Conservation (phyloP, 1,139 yeast genomes). For the Yamadazyma sp. region DNA sequence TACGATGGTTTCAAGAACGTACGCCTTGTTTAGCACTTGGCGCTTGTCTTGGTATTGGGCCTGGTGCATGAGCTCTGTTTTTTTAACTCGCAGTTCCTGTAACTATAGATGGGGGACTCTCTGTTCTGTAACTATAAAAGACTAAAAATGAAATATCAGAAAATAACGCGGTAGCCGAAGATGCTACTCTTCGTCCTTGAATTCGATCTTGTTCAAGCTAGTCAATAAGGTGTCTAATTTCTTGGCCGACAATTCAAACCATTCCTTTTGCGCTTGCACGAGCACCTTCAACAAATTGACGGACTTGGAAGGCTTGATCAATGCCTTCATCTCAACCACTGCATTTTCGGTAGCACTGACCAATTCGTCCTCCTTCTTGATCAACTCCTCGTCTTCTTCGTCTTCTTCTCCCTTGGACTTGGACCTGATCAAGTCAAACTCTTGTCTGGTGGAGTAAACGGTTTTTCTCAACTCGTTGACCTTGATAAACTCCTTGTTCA, state of each 20-base stretch:
- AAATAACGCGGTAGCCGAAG: neutral
- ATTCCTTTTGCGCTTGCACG: constrained; percentile 66
- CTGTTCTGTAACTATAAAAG: no score
- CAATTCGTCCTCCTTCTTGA: constrained; percentile 71
- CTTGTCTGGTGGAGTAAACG: constrained; percentile 68
- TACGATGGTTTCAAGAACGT: constrained; percentile 63
- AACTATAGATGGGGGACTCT: no score
- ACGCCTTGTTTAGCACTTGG: constrained; percentile 45
- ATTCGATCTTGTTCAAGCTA: constrained; percentile 35
- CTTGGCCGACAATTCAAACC: constrained; percentile 51
- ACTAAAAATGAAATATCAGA: neutral
- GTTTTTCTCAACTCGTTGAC: constrained; percentile 62
- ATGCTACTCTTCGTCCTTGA: constrained; percentile 29
- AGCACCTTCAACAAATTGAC: constrained; percentile 62
- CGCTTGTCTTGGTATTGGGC: constrained; percentile 24
- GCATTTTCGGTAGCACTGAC: constrained; percentile 76
- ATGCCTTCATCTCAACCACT: constrained; percentile 71
- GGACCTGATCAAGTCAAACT: constrained; percentile 65
- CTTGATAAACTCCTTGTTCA: constrained; percentile 59
- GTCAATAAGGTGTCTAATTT: constrained; percentile 33
- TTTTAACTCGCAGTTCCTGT: no score
- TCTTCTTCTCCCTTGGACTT: constrained; percentile 38
- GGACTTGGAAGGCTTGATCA: constrained; percentile 66
- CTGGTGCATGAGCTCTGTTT: constrained; percentile 4
- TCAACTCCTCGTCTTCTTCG: constrained; percentile 54